Evolutionary conservation across 2,329 filamentous ascomycete species (phyloP), one percentile per base, ranked within the genome.

Genomic region (Penicillium paneum): DNA sequence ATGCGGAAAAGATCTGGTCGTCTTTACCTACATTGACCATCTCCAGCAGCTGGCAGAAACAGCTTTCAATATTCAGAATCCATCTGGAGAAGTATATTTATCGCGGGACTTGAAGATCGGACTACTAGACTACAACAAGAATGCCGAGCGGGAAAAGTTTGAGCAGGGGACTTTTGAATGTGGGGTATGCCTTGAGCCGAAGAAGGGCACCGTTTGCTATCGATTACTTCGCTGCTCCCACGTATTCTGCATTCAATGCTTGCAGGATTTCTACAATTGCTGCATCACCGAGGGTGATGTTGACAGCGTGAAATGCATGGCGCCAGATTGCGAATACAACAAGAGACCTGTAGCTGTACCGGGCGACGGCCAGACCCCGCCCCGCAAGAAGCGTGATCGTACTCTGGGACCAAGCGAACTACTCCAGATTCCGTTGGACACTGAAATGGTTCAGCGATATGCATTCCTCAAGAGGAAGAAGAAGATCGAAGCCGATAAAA

Each of bases 401-500:
- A 83, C 86, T 11, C 77, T 97, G 60, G 91, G 84, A 60, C 91
- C 93, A 0, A 90, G 88, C 66, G 92, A 97, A 73, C 81, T 97
- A 39, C 77, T 91, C 5, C 86, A 90, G 65, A 90, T 93, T 41
- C 87, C 87, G 0, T 74, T 93, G 1, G 78, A 84, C 2, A 82
- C 87, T 55, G 84, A 89, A 15, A 82, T 81, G 32, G 91, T 97
- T 2, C 87, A 90, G 67, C 87, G 94, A 52, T 99, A 95, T 70
- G 89, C 96, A 5, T 86, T 85, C 35, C 81, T 97, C 57, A 97
- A 94, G 75, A 90, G 96, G 67, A 97, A 97, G 76, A 90, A 89
- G 61, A 89, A 91, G 70, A 83, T 97, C 3, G 94, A 97, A 72
- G 87, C 90, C 0, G 92, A 97, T 73, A 95, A 92, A 67, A 88